Base-by-base conservation (phyloP, 1,139 yeast species). In the Barnettozyma hawaiiensis region DNA sequence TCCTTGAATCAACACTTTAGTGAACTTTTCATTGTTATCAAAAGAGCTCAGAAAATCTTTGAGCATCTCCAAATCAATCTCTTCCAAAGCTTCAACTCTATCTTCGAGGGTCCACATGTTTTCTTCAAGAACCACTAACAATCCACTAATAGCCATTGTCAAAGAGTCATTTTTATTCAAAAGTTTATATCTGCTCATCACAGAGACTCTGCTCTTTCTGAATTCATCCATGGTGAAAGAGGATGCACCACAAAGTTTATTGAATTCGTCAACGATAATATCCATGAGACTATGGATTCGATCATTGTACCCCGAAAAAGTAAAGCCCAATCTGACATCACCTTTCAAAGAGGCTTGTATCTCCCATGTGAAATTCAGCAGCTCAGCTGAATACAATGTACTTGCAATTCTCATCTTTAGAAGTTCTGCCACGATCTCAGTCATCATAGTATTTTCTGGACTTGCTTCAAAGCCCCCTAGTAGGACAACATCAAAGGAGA, bases 31-130 rank as follows among this genome's bases (percentile, higher is more conserved):
- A 37, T 37, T 19, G 67, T 49, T 4, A 5, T 23, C 20, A 18
- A 71, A 60, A 0, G 35, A 11, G 0, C 46, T 43, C 37, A 59
- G 61, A 39, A 67, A 60, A 1, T 44, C 31, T 9, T 52, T 51
- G 35, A 66, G 58, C 2, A 61, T 33, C 40, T 72, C 70, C 24
- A 71, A 65, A 39, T 81, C 80, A 51, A 77, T 64, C 33, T 76
- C 78, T 54, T 80, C 84, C 48, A 82, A 63, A 4, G 79, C 71
- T 42, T 76, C 74, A 5, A 73, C 49, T 52, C 85, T 64, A 35
- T 75, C 75, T 24, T 75, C 73, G 3, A 77, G 42, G 1, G 69
- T 54, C 75, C 76, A 77, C 20, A 76, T 65, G 39, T 67, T 61
- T 43, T 73, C 71, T 48, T 82, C 90, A 32, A 81, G 49, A 0